Evolutionary conservation across 129 eudicot genomes (phyloP).

Genomic region (Arctium minus): DNA sequence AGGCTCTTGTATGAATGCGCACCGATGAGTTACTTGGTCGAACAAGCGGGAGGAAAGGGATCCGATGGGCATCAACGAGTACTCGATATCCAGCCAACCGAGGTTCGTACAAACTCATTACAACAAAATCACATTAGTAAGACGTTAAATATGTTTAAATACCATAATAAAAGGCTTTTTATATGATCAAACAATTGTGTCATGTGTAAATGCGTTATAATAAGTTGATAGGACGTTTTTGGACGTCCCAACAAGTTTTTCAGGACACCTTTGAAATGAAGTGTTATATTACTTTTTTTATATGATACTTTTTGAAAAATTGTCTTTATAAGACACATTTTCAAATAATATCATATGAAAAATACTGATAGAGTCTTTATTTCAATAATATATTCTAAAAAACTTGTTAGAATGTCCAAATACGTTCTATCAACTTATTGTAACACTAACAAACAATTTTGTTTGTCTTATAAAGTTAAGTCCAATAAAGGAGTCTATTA

Average conservation of each 20-base stretch:
- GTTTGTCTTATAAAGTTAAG: neutral
- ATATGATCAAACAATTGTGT: neutral
- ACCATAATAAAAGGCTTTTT: neutral
- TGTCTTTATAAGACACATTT: neutral
- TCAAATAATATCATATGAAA: too few species aligned
- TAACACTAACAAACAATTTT: too few species aligned
- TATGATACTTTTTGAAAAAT: too few species aligned
- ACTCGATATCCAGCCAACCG: constrained; percentile 88
- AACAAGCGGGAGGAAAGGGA: constrained; percentile 99
- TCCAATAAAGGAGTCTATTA: neutral
- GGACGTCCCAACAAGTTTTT: neutral
- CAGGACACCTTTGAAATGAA: neutral
- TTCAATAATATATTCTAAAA: neutral
- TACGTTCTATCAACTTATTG: neutral
- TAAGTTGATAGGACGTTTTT: neutral
- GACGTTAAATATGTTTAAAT: neutral
- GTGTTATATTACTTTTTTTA: too few species aligned
- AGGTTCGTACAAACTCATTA: constrained; percentile 37
- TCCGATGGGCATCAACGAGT: constrained; percentile 81
- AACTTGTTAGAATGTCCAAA: neutral
- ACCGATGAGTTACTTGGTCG: constrained; percentile 92
- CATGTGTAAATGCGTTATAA: neutral
- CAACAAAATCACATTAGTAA: neutral
- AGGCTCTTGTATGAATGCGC: constrained; percentile 97
- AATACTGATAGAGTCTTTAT: neutral